phyloP scores from a whole-genome alignment of 2,329 filamentous ascomycete genomes.

The Cordyceps farinosa region DNA sequence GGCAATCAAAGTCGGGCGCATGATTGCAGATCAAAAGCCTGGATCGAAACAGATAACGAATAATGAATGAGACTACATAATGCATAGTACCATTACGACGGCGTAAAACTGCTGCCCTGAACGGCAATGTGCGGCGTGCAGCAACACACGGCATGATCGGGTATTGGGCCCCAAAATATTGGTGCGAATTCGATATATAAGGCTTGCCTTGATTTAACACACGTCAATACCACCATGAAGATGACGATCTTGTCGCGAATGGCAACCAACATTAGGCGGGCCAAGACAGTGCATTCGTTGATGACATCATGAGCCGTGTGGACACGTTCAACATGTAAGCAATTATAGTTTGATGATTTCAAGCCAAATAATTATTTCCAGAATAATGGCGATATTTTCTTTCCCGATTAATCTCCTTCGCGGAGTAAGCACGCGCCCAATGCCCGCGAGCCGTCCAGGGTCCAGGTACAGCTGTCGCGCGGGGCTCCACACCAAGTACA shows the following conservation, averaged over 20 bases:
- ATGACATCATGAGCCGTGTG: too few relatives aligned
- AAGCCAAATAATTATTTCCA: too few relatives aligned
- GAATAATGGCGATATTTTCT: not conserved
- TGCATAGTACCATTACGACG: not conserved
- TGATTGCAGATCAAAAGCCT: not conserved
- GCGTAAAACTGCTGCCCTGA: not conserved
- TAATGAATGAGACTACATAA: not conserved
- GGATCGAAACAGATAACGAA: not conserved
- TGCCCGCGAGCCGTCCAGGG: not conserved
- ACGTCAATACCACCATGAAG: too few relatives aligned
- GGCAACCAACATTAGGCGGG: too few relatives aligned
- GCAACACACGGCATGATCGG: not conserved
- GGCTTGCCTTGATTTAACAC: too few relatives aligned
- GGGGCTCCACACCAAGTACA: conserved; percentile 1
- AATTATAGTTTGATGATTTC: too few relatives aligned
- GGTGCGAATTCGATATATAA: too few relatives aligned
- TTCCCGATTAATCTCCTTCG: not conserved
- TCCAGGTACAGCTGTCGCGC: not conserved
- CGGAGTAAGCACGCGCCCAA: not conserved
- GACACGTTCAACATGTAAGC: too few relatives aligned
- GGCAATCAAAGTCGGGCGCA: not conserved
- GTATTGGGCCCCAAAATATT: too few relatives aligned
- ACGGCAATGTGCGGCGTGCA: not conserved
- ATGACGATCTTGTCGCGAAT: too few relatives aligned
- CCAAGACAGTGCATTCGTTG: too few relatives aligned